Percentiles rank a stretch among this genome's conserved stretches.
phyloP scores from a whole-genome alignment of 2,329 filamentous ascomycete species.

The Hirsutella thompsonii region DNA sequence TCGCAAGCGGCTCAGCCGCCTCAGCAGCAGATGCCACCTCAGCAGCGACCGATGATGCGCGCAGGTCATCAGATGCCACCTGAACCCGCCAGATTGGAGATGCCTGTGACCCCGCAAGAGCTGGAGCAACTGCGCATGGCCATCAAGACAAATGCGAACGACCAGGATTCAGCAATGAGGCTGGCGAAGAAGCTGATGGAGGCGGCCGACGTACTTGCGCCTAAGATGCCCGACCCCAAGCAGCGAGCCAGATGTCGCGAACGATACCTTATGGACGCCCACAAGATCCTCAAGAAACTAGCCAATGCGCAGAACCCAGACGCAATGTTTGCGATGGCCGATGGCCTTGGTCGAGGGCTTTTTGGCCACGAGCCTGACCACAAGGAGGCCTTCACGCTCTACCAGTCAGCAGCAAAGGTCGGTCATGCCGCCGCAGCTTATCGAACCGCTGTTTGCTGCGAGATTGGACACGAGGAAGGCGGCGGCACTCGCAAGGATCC shows the following conservation, averaged over 20 bases:
- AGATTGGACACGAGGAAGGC: conserved; percentile 88
- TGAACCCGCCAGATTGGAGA: conserved; percentile 5
- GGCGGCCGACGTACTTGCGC: conserved; percentile 64
- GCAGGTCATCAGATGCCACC: background rate
- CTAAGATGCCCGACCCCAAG: conserved; percentile 52
- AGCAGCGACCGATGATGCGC: conserved; percentile 9
- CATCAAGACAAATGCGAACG: conserved; percentile 58
- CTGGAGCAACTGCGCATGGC: conserved; percentile 60
- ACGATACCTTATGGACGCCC: conserved; percentile 70
- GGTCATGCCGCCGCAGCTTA: conserved; percentile 83
- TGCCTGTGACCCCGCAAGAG: conserved; percentile 61
- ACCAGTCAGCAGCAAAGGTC: conserved; percentile 84
- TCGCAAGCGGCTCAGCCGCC: conserved; percentile 21
- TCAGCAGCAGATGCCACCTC: conserved; percentile 14
- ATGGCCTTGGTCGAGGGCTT: conserved; percentile 71
- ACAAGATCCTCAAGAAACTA: conserved; percentile 87
- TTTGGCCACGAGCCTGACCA: conserved; percentile 71
- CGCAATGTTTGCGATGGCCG: conserved; percentile 88
- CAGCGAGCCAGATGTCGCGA: conserved; percentile 66
- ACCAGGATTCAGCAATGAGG: conserved; percentile 56
- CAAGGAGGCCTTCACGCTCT: conserved; percentile 86
- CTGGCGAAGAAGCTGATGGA: conserved; percentile 79
- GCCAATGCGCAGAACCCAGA: conserved; percentile 60
- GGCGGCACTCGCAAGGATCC: conserved; percentile 87
- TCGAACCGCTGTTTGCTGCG: conserved; percentile 90